These are phyloP conservation scores for Trametes cingulata DNA, from an alignment of 768 basidiomycete genomes.

Conservation along the genomic window DNA sequence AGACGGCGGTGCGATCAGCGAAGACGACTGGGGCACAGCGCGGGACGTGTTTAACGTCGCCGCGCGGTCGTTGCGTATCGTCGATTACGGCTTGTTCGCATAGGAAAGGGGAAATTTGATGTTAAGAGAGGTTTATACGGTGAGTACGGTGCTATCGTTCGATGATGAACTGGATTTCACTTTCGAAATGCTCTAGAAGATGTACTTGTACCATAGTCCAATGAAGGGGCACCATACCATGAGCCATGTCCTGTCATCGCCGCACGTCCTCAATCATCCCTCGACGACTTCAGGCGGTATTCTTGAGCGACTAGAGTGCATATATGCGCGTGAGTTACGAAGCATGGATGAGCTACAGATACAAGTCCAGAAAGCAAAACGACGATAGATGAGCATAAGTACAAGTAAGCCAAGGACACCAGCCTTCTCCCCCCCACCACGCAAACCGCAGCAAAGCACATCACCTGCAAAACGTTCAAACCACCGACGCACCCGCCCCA, in stretches of 20 bases:
- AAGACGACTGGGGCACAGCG: constrained; percentile 14
- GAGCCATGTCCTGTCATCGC: too few species aligned
- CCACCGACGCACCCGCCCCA: background rate
- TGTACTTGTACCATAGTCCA: too few species aligned
- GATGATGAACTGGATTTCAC: too few species aligned
- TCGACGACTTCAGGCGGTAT: too few species aligned
- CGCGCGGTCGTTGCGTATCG: constrained; percentile 24
- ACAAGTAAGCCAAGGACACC: background rate
- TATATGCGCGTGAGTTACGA: background rate
- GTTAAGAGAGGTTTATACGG: too few species aligned
- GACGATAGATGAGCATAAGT: background rate
- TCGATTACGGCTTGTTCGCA: constrained; percentile 26
- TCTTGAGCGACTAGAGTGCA: too few species aligned
- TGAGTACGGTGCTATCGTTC: too few species aligned
- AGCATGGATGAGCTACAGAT: background rate
- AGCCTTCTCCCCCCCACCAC: background rate
- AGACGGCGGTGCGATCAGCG: constrained; percentile 44
- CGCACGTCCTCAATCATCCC: too few species aligned
- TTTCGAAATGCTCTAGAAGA: too few species aligned
- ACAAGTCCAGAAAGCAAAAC: constrained; percentile 2
- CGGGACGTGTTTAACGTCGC: constrained; percentile 15
- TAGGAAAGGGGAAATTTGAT: background rate
- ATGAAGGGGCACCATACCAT: too few species aligned
- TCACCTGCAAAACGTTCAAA: too few species aligned
- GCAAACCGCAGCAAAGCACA: too few species aligned